phyloP scores from a whole-genome alignment of 306 rosid species.

The Citrullus colocynthis region DNA sequence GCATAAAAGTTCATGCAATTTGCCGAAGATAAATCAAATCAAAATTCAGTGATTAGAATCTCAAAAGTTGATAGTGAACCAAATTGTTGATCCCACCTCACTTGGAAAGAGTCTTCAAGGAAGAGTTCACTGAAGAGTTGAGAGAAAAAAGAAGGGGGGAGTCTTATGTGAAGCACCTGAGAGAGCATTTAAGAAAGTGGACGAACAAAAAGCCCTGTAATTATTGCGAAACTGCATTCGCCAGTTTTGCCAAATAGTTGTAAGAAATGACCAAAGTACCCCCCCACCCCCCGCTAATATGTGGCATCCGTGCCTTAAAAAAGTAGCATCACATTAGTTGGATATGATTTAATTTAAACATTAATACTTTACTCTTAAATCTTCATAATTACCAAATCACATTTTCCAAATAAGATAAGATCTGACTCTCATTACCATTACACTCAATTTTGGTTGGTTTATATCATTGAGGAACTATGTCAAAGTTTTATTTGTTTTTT shows the following conservation, averaged over 20 bases:
- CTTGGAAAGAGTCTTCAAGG: conserved; percentile 17
- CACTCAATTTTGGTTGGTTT: background rate
- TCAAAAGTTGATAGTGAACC: conserved; percentile 6
- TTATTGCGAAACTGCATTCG: conserved; percentile 28
- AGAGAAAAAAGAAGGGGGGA: conserved; percentile 1
- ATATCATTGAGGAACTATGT: background rate
- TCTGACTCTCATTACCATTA: background rate
- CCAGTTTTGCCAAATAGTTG: background rate
- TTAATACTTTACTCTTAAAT: background rate
- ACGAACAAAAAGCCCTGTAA: conserved; percentile 16
- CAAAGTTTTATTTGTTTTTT: too few relatives aligned
- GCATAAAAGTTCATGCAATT: background rate
- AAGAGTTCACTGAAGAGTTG: conserved; percentile 16
- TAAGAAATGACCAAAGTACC: background rate
- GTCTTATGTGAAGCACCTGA: conserved; percentile 1
- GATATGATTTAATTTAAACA: background rate
- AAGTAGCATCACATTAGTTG: background rate
- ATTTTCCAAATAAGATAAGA: background rate
- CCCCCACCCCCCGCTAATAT: background rate
- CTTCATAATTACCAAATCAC: background rate
- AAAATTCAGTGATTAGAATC: background rate
- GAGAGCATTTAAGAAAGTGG: conserved; percentile 13
- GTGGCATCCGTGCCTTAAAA: background rate
- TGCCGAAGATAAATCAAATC: background rate
- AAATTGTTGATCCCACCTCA: conserved; percentile 28